Conservation (phyloP, 2,329 filamentous ascomycete species). For the Aspergillus awamori region DNA sequence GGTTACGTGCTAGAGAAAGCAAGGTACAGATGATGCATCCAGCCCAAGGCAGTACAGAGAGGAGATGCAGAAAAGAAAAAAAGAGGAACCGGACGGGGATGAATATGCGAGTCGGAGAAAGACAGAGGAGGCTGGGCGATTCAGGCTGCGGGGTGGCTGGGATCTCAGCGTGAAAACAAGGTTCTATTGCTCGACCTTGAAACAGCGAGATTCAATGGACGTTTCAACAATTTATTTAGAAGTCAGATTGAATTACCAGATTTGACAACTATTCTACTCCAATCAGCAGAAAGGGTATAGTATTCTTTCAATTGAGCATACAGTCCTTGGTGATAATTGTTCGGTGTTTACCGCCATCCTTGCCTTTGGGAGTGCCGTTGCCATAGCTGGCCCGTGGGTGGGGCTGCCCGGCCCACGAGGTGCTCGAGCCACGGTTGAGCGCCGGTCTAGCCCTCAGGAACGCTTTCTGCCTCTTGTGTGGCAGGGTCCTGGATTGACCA, state of each 20-base stretch:
- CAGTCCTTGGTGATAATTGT: not conserved
- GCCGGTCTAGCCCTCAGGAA: not conserved
- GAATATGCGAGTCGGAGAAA: conserved; percentile 16
- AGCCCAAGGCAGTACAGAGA: not conserved
- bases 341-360: conserved; percentile 10
- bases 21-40: conserved; percentile 10
- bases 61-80: conserved; percentile 4
- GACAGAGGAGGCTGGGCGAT: conserved; percentile 37
- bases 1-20: conserved; percentile 8
- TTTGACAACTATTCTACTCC: not conserved
- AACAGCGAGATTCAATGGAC: too few relatives aligned
- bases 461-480: not conserved
- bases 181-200: too few relatives aligned
- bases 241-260: not conserved
- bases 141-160: conserved; percentile 37
- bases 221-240: not conserved
- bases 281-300: not conserved
- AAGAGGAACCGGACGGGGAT: conserved; percentile 5
- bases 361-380: not conserved
- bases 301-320: not conserved
- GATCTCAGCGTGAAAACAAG: conserved; percentile 8
- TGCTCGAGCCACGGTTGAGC: conserved; percentile 16
- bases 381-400: conserved; percentile 10
- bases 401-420: conserved; percentile 11
- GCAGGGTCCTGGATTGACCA: not conserved